These are phyloP conservation scores for Beauveria australis DNA, from an alignment of 2,329 filamentous ascomycete species.

Conservation along the genomic window DNA sequence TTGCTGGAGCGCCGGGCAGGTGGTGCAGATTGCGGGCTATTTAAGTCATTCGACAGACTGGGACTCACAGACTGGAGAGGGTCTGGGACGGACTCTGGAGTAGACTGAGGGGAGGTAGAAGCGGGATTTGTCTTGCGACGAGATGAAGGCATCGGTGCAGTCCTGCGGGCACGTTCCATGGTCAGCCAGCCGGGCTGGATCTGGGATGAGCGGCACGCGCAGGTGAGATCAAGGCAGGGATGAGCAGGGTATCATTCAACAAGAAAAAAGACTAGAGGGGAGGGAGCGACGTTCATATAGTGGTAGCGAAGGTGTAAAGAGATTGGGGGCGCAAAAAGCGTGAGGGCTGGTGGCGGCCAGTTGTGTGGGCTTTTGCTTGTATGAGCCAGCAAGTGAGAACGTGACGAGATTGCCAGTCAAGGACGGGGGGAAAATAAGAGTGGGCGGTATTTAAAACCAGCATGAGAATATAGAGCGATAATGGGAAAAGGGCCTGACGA, in stretches of 20 bases:
- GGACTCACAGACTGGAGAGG: conserved; percentile 25
- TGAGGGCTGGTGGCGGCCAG: neutral
- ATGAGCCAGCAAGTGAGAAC: conserved; percentile 13
- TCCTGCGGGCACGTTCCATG: conserved; percentile 30
- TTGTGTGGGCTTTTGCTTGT: conserved; percentile 10
- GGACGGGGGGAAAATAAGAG: neutral
- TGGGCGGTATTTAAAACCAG: conserved; percentile 13
- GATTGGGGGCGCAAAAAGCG: neutral
- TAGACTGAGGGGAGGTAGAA: conserved; percentile 27
- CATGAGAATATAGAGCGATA: conserved; percentile 8
- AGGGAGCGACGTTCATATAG: neutral
- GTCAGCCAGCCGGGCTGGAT: conserved; percentile 9
- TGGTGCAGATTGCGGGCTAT: conserved; percentile 23
- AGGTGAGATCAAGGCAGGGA: neutral
- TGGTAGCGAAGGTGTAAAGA: neutral
- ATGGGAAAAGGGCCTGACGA: conserved; percentile 7
- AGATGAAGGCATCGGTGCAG: conserved; percentile 16
- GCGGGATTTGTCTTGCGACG: conserved; percentile 25
- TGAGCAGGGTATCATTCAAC: conserved; percentile 2
- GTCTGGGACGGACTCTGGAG: conserved; percentile 24
- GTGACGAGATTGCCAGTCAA: conserved; percentile 2
- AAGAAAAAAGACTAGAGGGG: neutral
- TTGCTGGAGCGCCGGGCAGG: conserved; percentile 26
- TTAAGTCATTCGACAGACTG: conserved; percentile 23
- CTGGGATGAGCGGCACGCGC: conserved; percentile 5